Evolutionary conservation across 768 basidiomycete genomes (phyloP).

Genomic region (Clitopilus passeckerianus): DNA sequence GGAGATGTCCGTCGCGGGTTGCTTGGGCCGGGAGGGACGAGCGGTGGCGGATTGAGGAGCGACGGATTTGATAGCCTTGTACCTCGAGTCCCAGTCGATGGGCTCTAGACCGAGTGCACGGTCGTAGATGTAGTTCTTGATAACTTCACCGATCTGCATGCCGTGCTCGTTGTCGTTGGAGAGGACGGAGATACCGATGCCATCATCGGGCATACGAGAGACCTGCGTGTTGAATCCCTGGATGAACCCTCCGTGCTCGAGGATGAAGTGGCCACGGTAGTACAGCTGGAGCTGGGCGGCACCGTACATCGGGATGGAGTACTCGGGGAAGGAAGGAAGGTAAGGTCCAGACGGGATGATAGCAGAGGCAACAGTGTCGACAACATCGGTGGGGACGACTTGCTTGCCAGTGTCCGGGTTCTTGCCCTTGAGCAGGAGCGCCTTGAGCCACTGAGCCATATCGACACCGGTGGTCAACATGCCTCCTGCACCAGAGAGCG

Average conservation of each 20-base stretch:
- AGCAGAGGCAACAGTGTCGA: constrained; percentile 17
- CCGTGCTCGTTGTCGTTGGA: constrained; percentile 16
- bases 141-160: constrained; percentile 5
- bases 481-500: constrained; percentile 15
- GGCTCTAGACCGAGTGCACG: constrained; percentile 14
- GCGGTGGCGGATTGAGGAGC: constrained; percentile 1
- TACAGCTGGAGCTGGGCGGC: constrained; percentile 6
- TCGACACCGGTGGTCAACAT: constrained; percentile 17
- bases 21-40: constrained; percentile 4
- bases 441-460: constrained; percentile 19
- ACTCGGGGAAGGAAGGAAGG: constrained; percentile 11
- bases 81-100: constrained; percentile 12
- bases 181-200: constrained; percentile 15
- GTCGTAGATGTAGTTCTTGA: constrained; percentile 17
- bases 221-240: constrained; percentile 12
- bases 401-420: constrained; percentile 17
- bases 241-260: background rate
- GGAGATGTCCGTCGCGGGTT: constrained; percentile 2
- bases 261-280: background rate
- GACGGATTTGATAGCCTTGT: background rate
- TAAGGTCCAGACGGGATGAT: constrained; percentile 8
- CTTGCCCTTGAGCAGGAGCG: constrained; percentile 15
- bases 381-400: constrained; percentile 19
- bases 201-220: constrained; percentile 12
- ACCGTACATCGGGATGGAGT: constrained; percentile 17